Evolutionary conservation across 2,329 filamentous ascomycete species (phyloP), one percentile per base, ranked within the genome.

Genomic region (Ophiocordyceps camponoti-leonardi): DNA sequence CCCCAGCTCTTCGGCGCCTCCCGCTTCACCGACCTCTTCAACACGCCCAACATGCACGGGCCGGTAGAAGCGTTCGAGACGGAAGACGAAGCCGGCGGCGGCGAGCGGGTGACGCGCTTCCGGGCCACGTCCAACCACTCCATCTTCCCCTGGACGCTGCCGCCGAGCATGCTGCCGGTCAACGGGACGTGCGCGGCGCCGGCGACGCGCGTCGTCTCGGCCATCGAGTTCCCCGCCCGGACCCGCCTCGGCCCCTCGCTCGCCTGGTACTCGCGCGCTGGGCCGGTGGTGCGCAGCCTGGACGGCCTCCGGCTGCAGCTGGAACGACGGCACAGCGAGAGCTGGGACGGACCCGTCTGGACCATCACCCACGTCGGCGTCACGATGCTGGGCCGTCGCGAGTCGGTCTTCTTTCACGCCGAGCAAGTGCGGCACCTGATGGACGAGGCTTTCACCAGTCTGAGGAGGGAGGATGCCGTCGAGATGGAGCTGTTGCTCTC

Each of bases 91-190:
- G 56, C 59, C 7, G 59, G 56, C 73, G 56, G 47, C n/a, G 41
- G 63, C 70, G 46, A 66, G 58, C 14, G 6, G 11, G 48, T 62
- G 8, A 60, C 54, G 22, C 56, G 54, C 28, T 64, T 60, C 49
- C 59, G 52, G 40, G 80, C 79, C 14, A 75, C 75, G 7, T 79
- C 78, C 1, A 94, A 94, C 54, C 81, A 88, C 59, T 90, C 83
- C 0, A 81, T 85, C 54, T 96, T 87, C 56, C 92, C 92, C 0
- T 96, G 90, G 90, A 96, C 92, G 0, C 67, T 98, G 0, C 90
- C 92, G 0, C 67, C 70, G 1, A 71, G 76, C 23, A 69, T 94
- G 53, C 72, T 95, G 3, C 86, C 88, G 0, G 63, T 67, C 11
- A 78, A 93, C 54, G 90, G 83, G 0, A 81, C 73, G n/a, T 94